phyloP scores from a whole-genome alignment of 2,329 filamentous ascomycete genomes.

The Aureobasidium sp. region DNA sequence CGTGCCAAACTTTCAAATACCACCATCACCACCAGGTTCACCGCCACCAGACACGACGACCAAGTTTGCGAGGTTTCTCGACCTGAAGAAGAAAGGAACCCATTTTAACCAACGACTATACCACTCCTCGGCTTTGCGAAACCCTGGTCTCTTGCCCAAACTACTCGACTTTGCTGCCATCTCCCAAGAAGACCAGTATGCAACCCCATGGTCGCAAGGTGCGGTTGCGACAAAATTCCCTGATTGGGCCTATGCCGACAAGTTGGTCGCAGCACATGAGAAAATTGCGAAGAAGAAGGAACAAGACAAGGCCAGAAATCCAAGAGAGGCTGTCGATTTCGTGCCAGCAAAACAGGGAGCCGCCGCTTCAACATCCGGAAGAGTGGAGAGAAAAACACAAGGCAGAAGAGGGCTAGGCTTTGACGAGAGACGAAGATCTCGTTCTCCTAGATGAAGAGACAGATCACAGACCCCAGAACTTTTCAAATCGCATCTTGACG shows the following conservation, averaged over 20 bases:
- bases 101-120: conserved; percentile 74
- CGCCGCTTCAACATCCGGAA: not conserved
- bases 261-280: conserved; percentile 10
- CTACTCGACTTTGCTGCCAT: conserved; percentile 61
- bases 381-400: conserved; percentile 6
- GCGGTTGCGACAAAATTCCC: conserved; percentile 18
- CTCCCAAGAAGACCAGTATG: conserved; percentile 52
- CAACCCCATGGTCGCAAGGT: conserved; percentile 43
- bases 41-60: conserved; percentile 29
- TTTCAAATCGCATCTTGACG: conserved; percentile 45
- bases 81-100: conserved; percentile 65
- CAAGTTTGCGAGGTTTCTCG: conserved; percentile 66
- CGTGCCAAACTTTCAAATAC: conserved; percentile 64
- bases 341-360: conserved; percentile 5
- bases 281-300: conserved; percentile 11
- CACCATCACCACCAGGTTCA: conserved; percentile 58
- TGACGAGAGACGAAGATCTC: conserved; percentile 9
- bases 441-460: not conserved
- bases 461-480: conserved; percentile 18
- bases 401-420: conserved; percentile 10
- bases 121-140: conserved; percentile 57
- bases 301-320: not conserved
- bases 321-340: conserved; percentile 5
- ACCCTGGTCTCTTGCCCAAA: conserved; percentile 65
- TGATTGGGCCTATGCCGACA: conserved; percentile 11